Base-by-base conservation (phyloP, 345 rosid species). In the Heritiera littoralis region DNA sequence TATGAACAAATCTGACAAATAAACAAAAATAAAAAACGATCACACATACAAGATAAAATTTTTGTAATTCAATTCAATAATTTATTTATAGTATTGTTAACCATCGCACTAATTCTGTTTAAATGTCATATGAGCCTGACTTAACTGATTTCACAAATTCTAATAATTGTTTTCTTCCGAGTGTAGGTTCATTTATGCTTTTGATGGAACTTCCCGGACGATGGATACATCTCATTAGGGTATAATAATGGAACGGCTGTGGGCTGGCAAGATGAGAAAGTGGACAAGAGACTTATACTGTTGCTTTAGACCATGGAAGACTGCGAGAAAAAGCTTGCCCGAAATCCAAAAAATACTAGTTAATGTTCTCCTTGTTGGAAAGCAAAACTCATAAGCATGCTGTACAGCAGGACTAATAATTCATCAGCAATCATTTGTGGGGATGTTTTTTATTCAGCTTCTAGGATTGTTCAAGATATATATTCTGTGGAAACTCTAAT, bases 401-500 rank as follows among this genome's bases (percentile, higher is more conserved):
- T 10, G 3, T 45, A 65, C 61, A 32, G 11, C 30, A 54, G 63
- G 67, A 65, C 14, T 64, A 71, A 82, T 80, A 73, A 84, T 84
- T 82, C 83, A 77, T 61, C 83, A 14, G 79, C 79, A 79, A 81
- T 81, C 77, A 84, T 84, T 73, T 52, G 71, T 46, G 80, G 52
- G 77, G 43, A 0, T 4, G 10, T 17, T 60, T 23, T 17, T 2
- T 15, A 15, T 54, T 63, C 30, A 7, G 66, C 15, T 61, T 40
- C 43, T 66, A 20, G 73, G 73, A 69, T 20, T 69, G 18, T n/a
- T 52, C 54, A 38, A n/a, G 55, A 76, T 64, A 75, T 76, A 76
- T 64, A 75, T 76, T 56, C 75, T 5, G 18, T 61, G 46, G 38
- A 46, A 69, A 23, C 23, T 45, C 9, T 69, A 23, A 49, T 10